These are phyloP conservation scores for Silybum marianum DNA, from an alignment of 129 eudicot genomes.

Conservation along the genomic window DNA sequence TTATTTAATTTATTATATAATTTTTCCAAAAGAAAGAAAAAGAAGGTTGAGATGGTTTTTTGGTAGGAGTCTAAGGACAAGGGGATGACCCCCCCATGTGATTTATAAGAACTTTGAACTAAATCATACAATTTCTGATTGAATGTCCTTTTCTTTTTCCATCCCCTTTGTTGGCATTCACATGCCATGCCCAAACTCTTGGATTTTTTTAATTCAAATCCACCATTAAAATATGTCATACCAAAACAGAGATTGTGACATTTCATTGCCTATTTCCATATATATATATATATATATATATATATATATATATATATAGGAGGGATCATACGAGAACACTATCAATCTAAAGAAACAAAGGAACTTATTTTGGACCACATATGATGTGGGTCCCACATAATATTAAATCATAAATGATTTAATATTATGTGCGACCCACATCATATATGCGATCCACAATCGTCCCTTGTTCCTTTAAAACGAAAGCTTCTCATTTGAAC, in stretches of 20 bases:
- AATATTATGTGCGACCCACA: too few species aligned
- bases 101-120: slow-evolving; percentile 40
- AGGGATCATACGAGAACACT: too few species aligned
- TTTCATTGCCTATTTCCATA: slow-evolving; percentile 26
- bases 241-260: slow-evolving; percentile 23
- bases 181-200: slow-evolving; percentile 38
- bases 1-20: not conserved
- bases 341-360: too few species aligned
- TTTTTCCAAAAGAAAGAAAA: too few species aligned
- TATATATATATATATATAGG: too few species aligned
- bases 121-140: slow-evolving; percentile 41
- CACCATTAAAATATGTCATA: slow-evolving; percentile 16
- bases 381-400: too few species aligned
- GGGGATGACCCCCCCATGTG: slow-evolving; percentile 50
- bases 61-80: slow-evolving; percentile 25
- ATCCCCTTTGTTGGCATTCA: slow-evolving; percentile 43
- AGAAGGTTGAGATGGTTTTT: not conserved
- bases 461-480: too few species aligned
- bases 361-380: too few species aligned
- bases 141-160: slow-evolving; percentile 46
- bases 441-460: too few species aligned
- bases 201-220: slow-evolving; percentile 21
- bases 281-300: not conserved
- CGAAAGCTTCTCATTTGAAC: too few species aligned
- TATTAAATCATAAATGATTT: too few species aligned